phyloP scores from a whole-genome alignment of 805 yeast species.

The Metschnikowia anglica region DNA sequence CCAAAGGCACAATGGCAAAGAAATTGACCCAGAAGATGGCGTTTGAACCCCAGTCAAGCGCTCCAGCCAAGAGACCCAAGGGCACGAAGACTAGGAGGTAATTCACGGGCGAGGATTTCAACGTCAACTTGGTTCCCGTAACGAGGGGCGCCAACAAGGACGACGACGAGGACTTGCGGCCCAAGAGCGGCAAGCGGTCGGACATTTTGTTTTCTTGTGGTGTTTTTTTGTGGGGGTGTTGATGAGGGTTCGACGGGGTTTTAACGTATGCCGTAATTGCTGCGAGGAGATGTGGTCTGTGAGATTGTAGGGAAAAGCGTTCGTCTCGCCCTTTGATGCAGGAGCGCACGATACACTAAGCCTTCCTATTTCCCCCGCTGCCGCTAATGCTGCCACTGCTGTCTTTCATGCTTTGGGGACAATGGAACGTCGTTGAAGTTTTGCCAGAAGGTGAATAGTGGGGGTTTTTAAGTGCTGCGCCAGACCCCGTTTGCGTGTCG shows the following conservation, averaged over 20 bases:
- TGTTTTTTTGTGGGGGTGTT: not conserved
- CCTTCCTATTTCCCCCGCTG: too few relatives aligned
- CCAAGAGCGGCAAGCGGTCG: constrained; percentile 18
- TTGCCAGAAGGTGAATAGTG: too few relatives aligned
- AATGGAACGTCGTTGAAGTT: too few relatives aligned
- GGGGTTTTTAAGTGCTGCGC: too few relatives aligned
- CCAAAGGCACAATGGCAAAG: constrained; percentile 88
- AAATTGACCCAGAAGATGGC: constrained; percentile 72
- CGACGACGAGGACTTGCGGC: constrained; percentile 10
- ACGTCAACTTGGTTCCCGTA: constrained; percentile 23
- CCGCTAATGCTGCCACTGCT: too few relatives aligned
- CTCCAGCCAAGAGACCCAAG: constrained; percentile 75
- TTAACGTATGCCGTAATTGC: too few relatives aligned
- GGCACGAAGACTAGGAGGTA: constrained; percentile 83
- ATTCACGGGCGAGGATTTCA: constrained; percentile 70
- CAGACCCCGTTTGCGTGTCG: too few relatives aligned
- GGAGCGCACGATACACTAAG: too few relatives aligned
- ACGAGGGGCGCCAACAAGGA: constrained; percentile 6
- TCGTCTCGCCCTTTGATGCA: not conserved
- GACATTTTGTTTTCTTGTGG: constrained; percentile 17
- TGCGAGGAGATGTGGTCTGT: too few relatives aligned
- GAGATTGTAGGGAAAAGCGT: too few relatives aligned
- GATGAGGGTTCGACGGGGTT: not conserved
- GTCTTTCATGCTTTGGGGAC: too few relatives aligned
- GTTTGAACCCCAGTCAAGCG: constrained; percentile 52